Evolutionary conservation across 2,329 filamentous ascomycete species (phyloP), one percentile per base, ranked within the genome.

Genomic region (Mycogone perniciosa): DNA sequence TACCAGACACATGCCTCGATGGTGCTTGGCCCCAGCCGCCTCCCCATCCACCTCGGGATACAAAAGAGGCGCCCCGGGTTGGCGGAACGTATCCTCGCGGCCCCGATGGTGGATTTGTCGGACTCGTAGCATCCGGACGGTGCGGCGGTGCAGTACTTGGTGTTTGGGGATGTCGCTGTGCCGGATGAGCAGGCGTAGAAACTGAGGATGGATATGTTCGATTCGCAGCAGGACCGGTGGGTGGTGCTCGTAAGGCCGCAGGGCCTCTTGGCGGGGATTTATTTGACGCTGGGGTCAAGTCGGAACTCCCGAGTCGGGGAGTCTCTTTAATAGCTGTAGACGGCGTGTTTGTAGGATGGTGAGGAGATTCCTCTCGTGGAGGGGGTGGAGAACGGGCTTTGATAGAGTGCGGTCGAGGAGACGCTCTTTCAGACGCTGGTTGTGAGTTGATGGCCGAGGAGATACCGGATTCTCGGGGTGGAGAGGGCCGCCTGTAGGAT

Each of bases 251-350:
- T 13, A 79, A 64, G 10, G 76, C 77, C 9, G 78, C 76, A 30
- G 79, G 79, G 0, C 77, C 79, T 46, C 76, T 74, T 3, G 79
- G 79, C 9, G 79, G 79, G 13, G 78, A 79, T 55, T 69, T 68
- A 10, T 62, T 57, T 10, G 62, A 56, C 31, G 60, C 56, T 4
- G 59, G 55, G 7, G 61, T 61, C 39, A 61, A 53, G 30, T 62
- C 70, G 50, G 58, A 63, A 34, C 53, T 63, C 30, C 51, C 57
- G 42, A 58, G 58, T 35, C 59, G 65, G 41, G 58, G 56, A 5
- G 57, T 48, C 11, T 70, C 67, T 52, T 64, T 64, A 26, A 50
- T 46, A 9, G 61, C 59, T 37, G 51, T 54, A 26, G 59, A 52
- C 4, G 59, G 58, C n/a, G 60, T 52, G 20, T 56, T 49, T 38